These are phyloP conservation scores for Haplosporangium sp. DNA, from an alignment of 371 early-diverging fungal species.

Conservation along the genomic window DNA sequence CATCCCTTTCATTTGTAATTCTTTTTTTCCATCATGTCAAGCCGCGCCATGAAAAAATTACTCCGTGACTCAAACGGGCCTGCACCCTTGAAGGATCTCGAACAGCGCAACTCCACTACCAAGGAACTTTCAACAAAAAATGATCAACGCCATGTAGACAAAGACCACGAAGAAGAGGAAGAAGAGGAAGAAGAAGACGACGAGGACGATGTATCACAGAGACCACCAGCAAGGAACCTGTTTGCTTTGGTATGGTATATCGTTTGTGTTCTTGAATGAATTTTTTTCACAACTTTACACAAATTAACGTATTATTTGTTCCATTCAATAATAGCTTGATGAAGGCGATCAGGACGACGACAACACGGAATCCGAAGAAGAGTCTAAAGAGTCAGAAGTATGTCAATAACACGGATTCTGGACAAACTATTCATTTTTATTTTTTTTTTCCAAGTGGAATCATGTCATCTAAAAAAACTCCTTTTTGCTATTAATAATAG, in stretches of 20 bases:
- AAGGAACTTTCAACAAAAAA: constrained; percentile 26
- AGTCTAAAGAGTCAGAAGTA: constrained; percentile 28
- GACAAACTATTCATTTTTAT: no score
- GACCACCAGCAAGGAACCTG: constrained; percentile 62
- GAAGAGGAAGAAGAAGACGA: constrained; percentile 57
- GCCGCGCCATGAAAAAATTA: constrained; percentile 54
- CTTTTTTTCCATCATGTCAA: constrained; percentile 37
- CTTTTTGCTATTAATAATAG: not conserved
- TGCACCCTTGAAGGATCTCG: constrained; percentile 27
- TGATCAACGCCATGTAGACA: constrained; percentile 31
- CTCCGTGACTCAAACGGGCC: constrained; percentile 46
- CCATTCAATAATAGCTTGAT: constrained; percentile 27
- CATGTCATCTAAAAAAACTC: no score
- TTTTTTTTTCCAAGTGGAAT: not conserved
- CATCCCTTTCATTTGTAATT: not conserved
- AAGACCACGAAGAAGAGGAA: constrained; percentile 34
- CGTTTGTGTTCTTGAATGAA: no score
- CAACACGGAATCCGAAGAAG: constrained; percentile 24
- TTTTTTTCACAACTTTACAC: not conserved
- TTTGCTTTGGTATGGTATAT: constrained; percentile 72
- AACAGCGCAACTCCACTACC: constrained; percentile 21
- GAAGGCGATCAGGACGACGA: constrained; percentile 52
- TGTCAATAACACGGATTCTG: not conserved
- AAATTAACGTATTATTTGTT: not conserved
- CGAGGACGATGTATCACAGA: constrained; percentile 38